phyloP scores from a whole-genome alignment of 2,329 filamentous ascomycete genomes.

The Aspergillus proliferans region DNA sequence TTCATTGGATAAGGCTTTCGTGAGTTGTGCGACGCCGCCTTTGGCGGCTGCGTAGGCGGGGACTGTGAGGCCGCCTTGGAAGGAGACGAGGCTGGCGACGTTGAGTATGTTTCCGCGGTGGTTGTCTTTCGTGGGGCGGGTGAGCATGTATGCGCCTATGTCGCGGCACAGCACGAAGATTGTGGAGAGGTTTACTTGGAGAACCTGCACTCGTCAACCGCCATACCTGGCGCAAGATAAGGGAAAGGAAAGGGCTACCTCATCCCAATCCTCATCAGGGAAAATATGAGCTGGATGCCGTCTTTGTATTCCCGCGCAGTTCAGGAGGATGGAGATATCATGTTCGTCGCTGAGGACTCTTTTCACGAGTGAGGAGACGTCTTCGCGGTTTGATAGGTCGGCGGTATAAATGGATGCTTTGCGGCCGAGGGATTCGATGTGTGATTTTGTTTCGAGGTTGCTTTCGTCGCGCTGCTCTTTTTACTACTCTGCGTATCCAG shows the following conservation, averaged over 20 bases:
- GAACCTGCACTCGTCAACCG: conserved; percentile 42
- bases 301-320: conserved; percentile 76
- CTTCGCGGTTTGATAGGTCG: conserved; percentile 26
- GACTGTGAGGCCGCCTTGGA: conserved; percentile 82
- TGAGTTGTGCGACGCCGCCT: conserved; percentile 76
- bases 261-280: conserved; percentile 65
- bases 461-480: conserved; percentile 9
- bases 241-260: conserved; percentile 33
- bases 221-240: not conserved
- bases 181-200: conserved; percentile 76
- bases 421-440: conserved; percentile 24
- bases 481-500: not conserved
- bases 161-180: conserved; percentile 56
- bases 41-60: conserved; percentile 84
- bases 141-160: conserved; percentile 17
- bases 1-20: conserved; percentile 79
- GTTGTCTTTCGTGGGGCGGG: conserved; percentile 6
- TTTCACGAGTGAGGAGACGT: conserved; percentile 24
- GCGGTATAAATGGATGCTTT: conserved; percentile 31
- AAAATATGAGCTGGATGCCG: conserved; percentile 67
- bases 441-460: conserved; percentile 13
- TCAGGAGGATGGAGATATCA: conserved; percentile 67
- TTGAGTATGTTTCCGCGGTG: conserved; percentile 60
- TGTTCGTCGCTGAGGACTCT: conserved; percentile 34
- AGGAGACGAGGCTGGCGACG: conserved; percentile 71